phyloP scores from a whole-genome alignment of 768 basidiomycete genomes.

The Serendipita indica region DNA sequence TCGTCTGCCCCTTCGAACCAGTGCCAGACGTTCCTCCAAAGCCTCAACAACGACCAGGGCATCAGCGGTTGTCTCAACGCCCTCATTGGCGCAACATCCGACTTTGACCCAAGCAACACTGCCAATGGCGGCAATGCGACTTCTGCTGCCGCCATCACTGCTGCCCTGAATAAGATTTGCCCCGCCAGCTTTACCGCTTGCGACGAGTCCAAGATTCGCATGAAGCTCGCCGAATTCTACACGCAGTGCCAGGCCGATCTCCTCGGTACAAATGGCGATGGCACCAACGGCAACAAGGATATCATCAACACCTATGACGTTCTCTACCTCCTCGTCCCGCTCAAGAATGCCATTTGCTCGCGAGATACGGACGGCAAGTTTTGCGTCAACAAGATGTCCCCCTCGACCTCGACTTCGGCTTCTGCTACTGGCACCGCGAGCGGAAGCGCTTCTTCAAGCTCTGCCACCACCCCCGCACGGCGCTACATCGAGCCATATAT shows the following conservation, averaged over 20 bases:
- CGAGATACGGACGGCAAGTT: conserved; percentile 62
- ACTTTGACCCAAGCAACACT: conserved; percentile 35
- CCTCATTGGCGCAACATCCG: conserved; percentile 31
- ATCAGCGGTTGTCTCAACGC: conserved; percentile 47
- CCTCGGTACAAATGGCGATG: conserved; percentile 24
- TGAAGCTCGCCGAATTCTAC: conserved; percentile 54
- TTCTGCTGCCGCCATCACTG: conserved; percentile 30
- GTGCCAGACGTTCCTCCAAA: conserved; percentile 44
- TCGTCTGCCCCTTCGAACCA: conserved; percentile 39
- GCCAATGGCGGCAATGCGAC: conserved; percentile 28
- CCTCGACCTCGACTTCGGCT: conserved; percentile 11
- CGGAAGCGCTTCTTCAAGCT: conserved; percentile 21
- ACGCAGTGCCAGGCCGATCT: conserved; percentile 58
- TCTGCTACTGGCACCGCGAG: conserved; percentile 13
- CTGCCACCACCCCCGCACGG: conserved; percentile 20
- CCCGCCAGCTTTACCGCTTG: conserved; percentile 35
- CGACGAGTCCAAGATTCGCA: conserved; percentile 40
- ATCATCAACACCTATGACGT: conserved; percentile 65
- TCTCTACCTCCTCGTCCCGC: conserved; percentile 54
- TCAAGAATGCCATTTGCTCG: conserved; percentile 54
- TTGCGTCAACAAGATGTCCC: conserved; percentile 41
- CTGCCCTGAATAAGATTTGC: conserved; percentile 46
- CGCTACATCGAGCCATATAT: conserved; percentile 27
- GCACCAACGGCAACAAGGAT: conserved; percentile 26
- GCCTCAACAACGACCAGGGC: conserved; percentile 44